Evolutionary conservation across 164 flowering plant species (phyloP).

Genomic region (Paratinospora sagittata): DNA sequence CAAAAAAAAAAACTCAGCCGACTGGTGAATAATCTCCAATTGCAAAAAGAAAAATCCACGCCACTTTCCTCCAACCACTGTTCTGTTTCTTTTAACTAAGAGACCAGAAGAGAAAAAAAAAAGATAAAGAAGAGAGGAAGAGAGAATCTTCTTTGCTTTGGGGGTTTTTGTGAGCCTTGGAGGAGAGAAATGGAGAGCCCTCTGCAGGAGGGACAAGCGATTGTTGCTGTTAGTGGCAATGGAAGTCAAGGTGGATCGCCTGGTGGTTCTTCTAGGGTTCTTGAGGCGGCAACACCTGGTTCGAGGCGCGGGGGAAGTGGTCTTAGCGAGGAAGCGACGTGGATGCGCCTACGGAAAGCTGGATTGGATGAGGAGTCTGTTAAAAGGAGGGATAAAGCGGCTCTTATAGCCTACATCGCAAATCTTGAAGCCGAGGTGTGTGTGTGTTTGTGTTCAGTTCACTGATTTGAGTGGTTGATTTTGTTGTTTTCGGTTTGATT

Average conservation of each 20-base stretch:
- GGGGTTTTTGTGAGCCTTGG: not conserved
- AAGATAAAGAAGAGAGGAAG: not conserved
- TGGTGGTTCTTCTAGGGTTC: conserved; percentile 41
- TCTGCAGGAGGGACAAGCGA: conserved; percentile 17
- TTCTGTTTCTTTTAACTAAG: not conserved
- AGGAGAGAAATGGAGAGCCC: conserved; percentile 39
- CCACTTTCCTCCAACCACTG: not conserved
- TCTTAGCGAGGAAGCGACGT: conserved; percentile 57
- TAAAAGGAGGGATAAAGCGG: conserved; percentile 73
- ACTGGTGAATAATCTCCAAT: not conserved
- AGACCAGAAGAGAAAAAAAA: not conserved
- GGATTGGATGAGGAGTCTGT: conserved; percentile 88
- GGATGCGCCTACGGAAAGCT: conserved; percentile 69
- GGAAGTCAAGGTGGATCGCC: conserved; percentile 27
- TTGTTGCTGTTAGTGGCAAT: conserved; percentile 19
- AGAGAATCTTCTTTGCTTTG: not conserved
- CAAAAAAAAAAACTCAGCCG: not conserved
- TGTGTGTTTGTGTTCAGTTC: not conserved
- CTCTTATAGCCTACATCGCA: conserved; percentile 79
- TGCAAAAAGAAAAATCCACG: not conserved
- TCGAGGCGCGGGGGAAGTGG: conserved; percentile 22
- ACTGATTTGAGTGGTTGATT: not conserved
- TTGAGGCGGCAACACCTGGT: conserved; percentile 11
- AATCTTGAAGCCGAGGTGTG: conserved; percentile 85
- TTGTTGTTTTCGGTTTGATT: not conserved